Evolutionary conservation across 306 rosid species (phyloP), one percentile per base, ranked within the genome.

Genomic region (Betula pendula): DNA sequence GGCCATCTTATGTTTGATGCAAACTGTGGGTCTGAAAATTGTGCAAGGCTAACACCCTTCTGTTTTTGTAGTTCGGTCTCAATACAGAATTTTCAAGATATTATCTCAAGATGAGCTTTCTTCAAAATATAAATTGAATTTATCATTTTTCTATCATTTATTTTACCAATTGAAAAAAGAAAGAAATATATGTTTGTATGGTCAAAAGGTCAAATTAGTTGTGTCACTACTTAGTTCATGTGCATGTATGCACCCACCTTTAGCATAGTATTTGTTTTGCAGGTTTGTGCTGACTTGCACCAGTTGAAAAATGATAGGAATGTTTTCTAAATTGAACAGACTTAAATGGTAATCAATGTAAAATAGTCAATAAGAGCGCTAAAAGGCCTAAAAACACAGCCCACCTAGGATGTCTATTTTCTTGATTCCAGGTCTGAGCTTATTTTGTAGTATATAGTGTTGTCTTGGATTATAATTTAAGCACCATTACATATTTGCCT

Each of bases 221-320:
- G 22, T 43, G 33, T 49, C 31, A 29, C 75, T 70, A 62, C 45
- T 31, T 70, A 25, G 68, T 74, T 72, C 60, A 35, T 55, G 5
- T 71, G 51, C 8, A 13, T 66, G 62, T 35, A 33, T 22, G 50
- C 55, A 9, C 16, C 70, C 48, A 29, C 44, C 0, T 65, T 65
- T 35, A 65, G 24, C 47, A 65, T 24, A 17, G 48, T 65, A 38
- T n/a, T n/a, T 38, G n/a, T 20, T 33, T 33, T 33, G 22, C 4
- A 62, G 22, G 63, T 62, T 62, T 7, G 5, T 62, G 8, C 44
- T 17, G 6, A 62, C 68, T 8, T 62, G 20, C 3, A 31, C 10
- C 44, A 29, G 5, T 31, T 16, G 43, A 62, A 16, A 15, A 62
- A 16, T 62, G 68, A 29, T 62, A 10, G 29, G 31, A 56, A 24